Evolutionary conservation across 345 rosid species (phyloP).

Genomic region (Zanthoxylum bungeanum): DNA sequence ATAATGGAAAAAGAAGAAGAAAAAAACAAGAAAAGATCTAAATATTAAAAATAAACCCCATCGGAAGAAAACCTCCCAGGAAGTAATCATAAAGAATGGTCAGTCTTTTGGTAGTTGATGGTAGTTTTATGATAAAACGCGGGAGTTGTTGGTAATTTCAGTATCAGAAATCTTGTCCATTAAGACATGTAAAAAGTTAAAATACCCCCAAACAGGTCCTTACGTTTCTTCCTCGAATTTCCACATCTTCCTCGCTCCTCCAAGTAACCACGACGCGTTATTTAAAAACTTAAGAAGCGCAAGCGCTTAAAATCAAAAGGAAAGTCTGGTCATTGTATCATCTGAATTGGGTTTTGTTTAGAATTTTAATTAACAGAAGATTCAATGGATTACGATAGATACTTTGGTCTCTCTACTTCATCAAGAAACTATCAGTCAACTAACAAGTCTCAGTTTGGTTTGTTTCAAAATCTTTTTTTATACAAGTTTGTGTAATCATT

Average conservation of each 20-base stretch:
- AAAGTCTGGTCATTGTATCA: not conserved
- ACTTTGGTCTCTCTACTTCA: conserved; percentile 39
- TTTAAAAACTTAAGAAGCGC: not conserved
- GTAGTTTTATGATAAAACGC: conserved; percentile 21
- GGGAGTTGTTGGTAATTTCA: conserved; percentile 29
- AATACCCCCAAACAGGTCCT: not conserved
- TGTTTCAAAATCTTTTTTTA: not conserved
- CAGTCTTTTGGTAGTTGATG: not conserved
- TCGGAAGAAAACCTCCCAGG: no score
- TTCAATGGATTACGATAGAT: conserved; percentile 45
- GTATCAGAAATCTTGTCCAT: conserved; percentile 10
- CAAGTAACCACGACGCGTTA: not conserved
- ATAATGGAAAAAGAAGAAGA: no score
- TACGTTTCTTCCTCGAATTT: conserved; percentile 12
- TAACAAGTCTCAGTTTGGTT: conserved; percentile 42
- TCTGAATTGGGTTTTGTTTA: conserved; percentile 10
- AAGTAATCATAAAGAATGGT: not conserved
- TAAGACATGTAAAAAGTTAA: not conserved
- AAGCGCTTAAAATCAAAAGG: not conserved
- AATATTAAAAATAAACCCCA: no score
- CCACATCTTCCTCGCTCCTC: not conserved
- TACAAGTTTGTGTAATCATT: not conserved
- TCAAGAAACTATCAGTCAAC: conserved; percentile 38
- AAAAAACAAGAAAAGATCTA: no score
- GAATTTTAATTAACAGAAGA: not conserved